A percentile compares a stretch with the other conserved stretches of the same genome.
Conservation (phyloP, 164 flowering plant species). For the Berberis vulgaris region DNA sequence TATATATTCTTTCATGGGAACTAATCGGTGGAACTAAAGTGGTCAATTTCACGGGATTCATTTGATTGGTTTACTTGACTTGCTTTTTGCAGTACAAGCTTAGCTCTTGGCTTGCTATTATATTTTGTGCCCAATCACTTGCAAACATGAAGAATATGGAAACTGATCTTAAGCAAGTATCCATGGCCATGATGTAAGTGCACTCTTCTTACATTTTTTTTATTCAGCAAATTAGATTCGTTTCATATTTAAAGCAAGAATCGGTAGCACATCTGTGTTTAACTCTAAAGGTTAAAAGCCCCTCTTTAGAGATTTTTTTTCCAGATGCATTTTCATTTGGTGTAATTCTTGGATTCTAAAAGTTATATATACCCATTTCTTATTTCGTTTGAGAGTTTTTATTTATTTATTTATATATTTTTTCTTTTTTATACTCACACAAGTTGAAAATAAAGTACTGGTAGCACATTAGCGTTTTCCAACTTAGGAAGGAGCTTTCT, state of each 20-base stretch:
- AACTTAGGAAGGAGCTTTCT: too few species aligned
- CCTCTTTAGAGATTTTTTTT: neutral
- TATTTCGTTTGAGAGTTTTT: neutral
- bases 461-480: too few species aligned
- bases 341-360: too few species aligned
- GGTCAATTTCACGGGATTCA: neutral
- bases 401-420: too few species aligned
- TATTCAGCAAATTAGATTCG: too few species aligned
- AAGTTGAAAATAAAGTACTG: too few species aligned
- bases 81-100: constrained; percentile 67
- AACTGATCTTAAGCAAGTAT: constrained; percentile 80
- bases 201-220: too few species aligned
- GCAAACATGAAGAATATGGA: constrained; percentile 88
- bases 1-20: neutral
- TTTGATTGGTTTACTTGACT: constrained; percentile 1
- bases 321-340: neutral
- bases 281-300: too few species aligned
- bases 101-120: constrained; percentile 90
- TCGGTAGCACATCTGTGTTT: too few species aligned
- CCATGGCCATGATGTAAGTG: constrained; percentile 91
- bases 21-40: neutral
- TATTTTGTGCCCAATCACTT: constrained; percentile 84
- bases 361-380: too few species aligned
- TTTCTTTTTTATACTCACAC: neutral
- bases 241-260: too few species aligned